Evolutionary conservation across 805 yeast species (phyloP), one percentile per base, ranked within the genome.

Genomic region (Candida piceae): DNA sequence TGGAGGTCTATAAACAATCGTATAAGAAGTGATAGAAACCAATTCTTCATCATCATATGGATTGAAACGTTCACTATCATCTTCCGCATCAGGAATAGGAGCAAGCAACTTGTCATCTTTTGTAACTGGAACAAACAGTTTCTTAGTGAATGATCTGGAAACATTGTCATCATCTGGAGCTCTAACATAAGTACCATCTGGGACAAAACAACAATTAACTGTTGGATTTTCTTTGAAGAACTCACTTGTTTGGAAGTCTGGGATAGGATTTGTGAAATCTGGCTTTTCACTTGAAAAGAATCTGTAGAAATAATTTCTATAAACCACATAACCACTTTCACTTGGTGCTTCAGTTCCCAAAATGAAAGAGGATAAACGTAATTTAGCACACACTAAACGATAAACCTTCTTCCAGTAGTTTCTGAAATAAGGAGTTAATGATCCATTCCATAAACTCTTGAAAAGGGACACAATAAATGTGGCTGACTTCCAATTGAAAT

Each of bases 1-100:
- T 2, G 95, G 95, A 4, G 99, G 97, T 31, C 86, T 69, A 61
- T 89, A 94, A 3, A 89, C 96, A 20, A 89, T 74, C 2, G 75
- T 69, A 58, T 89, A 87, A 2, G 65, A 58, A 7, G 56, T 61
- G 17, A 55, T 52, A 7, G 58, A 50, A 34, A 57, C 44, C 18
- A 57, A 43, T 34, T 62, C 66, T 27, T 58, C 60, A 36, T 62
- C 66, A 17, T 56, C 63, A 32, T 60, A 58, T 3, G 65, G 63
- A 26, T 60, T 57, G 30, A 36, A 45, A 28, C 39, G 50, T 7
- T 49, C 48, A 27, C 55, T 59, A 28, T 53, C 56, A 19, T 55
- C 54, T 9, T 47, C 42, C n/a, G 54, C 43, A 33, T 60, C 64
- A 17, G 63, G 57, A 5, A 63, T 34, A 15, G 68, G 66, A 17